Evolutionary conservation across 768 basidiomycete species (phyloP), one percentile per base, ranked within the genome.

Genomic region (Sporobolomyces phaffii): DNA sequence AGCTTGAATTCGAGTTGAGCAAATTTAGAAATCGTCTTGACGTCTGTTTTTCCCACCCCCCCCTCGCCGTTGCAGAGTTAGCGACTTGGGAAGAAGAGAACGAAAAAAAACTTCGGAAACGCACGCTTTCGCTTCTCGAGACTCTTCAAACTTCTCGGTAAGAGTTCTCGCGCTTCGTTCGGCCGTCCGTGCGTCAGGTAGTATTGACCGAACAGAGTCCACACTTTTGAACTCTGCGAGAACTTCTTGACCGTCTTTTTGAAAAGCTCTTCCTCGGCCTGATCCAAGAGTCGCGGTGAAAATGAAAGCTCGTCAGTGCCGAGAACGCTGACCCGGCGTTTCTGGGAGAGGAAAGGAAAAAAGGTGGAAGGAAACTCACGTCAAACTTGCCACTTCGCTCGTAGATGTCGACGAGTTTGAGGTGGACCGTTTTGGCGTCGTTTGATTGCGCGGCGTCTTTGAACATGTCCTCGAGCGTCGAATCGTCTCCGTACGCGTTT

Each of bases 191-290:
- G 83, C 57, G 82, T 84, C 61, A 94, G 81, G 75, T 90, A 86
- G 78, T 87, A 85, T 75, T 94, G 90, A 36, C 85, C 88, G 75
- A 88, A 92, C 26, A 86, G 79, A 8, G 89, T 88, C 96, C 96
- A 99, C 9, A 87, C 90, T 77, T 97, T 94, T 6, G 90, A 90
- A 74, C 90, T 91, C 64, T 86, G 85, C 29, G 89, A 86, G 75
- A 97, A 98, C 79, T 98, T 99, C 80, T 97, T 98, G 78, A 84
- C 85, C 4, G 90, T 88, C 60, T 84, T 84, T 75, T 87, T 86
- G 80, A 85, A 90, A 69, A 94, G 87, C 73, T 94, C 92, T 77
- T 93, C 90, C n/a, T 90, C 90, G 81, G 87, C 86, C 91, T 97
- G 77, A 8, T 6, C 13, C 17, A 10, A 59, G 67, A 54, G n/a